A percentile compares a stretch with the other conserved stretches of the same genome.
phyloP scores from a whole-genome alignment of 225 moss, liverwort and hornwort genomes.

The Neckera pumila region DNA sequence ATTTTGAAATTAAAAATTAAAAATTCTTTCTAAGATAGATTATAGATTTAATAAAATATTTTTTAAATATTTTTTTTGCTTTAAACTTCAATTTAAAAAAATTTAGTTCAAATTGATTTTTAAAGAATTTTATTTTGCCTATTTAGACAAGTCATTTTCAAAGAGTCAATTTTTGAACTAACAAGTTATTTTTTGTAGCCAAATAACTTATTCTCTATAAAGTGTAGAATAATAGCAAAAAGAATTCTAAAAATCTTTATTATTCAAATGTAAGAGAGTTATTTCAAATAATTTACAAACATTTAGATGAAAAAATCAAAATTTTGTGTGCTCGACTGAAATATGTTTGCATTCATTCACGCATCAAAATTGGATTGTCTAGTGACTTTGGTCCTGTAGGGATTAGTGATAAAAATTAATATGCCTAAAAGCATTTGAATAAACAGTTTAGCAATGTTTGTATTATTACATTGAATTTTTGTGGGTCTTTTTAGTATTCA shows the following conservation, averaged over 20 bases:
- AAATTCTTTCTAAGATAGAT: background rate
- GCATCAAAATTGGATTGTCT: background rate
- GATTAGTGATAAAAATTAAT: accelerated
- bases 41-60: background rate
- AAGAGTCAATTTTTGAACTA: background rate
- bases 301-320: background rate
- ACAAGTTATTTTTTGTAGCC: background rate
- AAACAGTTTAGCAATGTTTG: accelerated
- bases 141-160: background rate
- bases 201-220: background rate
- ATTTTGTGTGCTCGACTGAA: background rate
- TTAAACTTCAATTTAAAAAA: background rate
- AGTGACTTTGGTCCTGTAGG: accelerated
- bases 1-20: background rate
- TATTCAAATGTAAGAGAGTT: background rate
- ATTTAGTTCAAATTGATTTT: background rate
- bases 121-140: background rate
- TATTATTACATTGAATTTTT: background rate
- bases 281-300: background rate
- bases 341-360: background rate
- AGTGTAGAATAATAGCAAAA: background rate
- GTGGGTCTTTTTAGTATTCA: background rate
- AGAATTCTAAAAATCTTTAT: background rate
- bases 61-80: too few species aligned
- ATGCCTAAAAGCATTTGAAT: background rate